Evolutionary conservation across 441 rosid genomes (phyloP), one percentile per base, ranked within the genome.

Genomic region (Pelargonium citronellum): DNA sequence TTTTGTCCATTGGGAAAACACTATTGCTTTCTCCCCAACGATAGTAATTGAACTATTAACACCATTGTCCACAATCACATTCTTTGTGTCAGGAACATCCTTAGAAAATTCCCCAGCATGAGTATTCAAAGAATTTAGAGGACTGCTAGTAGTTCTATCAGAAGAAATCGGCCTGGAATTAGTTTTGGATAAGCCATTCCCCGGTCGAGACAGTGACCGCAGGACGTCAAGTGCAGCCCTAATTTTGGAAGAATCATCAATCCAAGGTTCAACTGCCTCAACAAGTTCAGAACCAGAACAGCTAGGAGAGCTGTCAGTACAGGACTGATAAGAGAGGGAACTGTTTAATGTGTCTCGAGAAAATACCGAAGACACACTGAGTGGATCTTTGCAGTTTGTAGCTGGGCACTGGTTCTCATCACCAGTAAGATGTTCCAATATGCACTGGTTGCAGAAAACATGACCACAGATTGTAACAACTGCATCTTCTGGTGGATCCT

Each of bases 401-500:
- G 65, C 41, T 2, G 96, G 91, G 73, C 98, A 92, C 47, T 79
- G 87, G 66, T 75, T 83, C 67, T 90, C 90, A 65, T 92, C 93
- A 30, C 95, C 89, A 64, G 74, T 82, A 55, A 89, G 87, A 82
- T 77, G 89, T 70, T 89, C 95, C 63, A 78, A 83, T 67, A 90
- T 83, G 83, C 98, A 92, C 61, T 90, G 95, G 67, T 84, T 90
- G 83, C 98, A 92, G 83, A 90, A 92, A 72, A 92, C 92, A 82
- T 92, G 96, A 70, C 92, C 86, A 74, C 96, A 90, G 55, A 76
- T 74, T 12, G 95, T 79, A 74, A 87, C 91, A 74, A 89, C 92
- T 73, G 96, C 96, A 82, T 89, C 98, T 80, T 92, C 98, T 27
- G 98, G 98, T 39, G 98, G 83, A 82, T 90, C 98, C 98, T 92